A percentile compares a stretch with the other conserved stretches of the same genome.
phyloP scores from a whole-genome alignment of 352 stramenopile genomes.

The Pythium guiyangense region DNA sequence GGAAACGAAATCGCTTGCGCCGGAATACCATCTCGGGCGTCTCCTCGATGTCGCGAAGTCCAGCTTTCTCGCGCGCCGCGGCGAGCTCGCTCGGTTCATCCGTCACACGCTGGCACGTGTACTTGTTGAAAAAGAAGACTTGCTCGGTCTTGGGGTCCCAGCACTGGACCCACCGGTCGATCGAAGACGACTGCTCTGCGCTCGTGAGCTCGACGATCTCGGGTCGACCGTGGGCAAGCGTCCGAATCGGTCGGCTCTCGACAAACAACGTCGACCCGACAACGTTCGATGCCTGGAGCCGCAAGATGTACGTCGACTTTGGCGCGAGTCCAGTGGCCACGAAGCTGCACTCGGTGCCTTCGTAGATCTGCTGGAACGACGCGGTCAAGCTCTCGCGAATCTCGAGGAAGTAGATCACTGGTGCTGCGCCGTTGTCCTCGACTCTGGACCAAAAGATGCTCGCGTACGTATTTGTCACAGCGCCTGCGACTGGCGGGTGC shows the following conservation, averaged over 20 bases:
- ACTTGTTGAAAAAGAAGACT: slow-evolving; percentile 90
- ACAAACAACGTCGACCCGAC: slow-evolving; percentile 57
- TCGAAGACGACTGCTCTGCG: slow-evolving; percentile 25
- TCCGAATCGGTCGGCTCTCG: slow-evolving; percentile 57
- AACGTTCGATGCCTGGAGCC: slow-evolving; percentile 63
- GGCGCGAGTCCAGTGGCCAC: slow-evolving; percentile 40
- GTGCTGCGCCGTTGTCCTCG: slow-evolving; percentile 45
- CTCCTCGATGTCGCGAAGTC: slow-evolving; percentile 44
- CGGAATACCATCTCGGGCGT: slow-evolving; percentile 79
- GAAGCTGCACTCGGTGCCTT: slow-evolving; percentile 60
- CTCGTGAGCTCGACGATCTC: slow-evolving; percentile 66
- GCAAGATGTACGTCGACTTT: slow-evolving; percentile 57
- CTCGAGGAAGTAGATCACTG: slow-evolving; percentile 61
- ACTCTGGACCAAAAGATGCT: slow-evolving; percentile 71
- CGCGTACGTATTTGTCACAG: slow-evolving; percentile 62
- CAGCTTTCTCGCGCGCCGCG: slow-evolving; percentile 32
- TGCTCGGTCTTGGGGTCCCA: slow-evolving; percentile 83
- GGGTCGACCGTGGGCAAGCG: slow-evolving; percentile 44
- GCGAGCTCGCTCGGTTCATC: slow-evolving; percentile 50
- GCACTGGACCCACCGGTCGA: slow-evolving; percentile 80
- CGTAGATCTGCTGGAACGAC: slow-evolving; percentile 45
- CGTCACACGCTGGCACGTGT: slow-evolving; percentile 62
- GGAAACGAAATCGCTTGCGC: slow-evolving; percentile 83
- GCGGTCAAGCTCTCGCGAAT: slow-evolving; percentile 27
- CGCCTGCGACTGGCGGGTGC: slow-evolving; percentile 39